A percentile compares a stretch with the other conserved stretches of the same genome.
These are phyloP conservation scores for Entomortierella chlamydospora DNA, from an alignment of 192 early-diverging fungal genomes.

Conservation along the genomic window DNA sequence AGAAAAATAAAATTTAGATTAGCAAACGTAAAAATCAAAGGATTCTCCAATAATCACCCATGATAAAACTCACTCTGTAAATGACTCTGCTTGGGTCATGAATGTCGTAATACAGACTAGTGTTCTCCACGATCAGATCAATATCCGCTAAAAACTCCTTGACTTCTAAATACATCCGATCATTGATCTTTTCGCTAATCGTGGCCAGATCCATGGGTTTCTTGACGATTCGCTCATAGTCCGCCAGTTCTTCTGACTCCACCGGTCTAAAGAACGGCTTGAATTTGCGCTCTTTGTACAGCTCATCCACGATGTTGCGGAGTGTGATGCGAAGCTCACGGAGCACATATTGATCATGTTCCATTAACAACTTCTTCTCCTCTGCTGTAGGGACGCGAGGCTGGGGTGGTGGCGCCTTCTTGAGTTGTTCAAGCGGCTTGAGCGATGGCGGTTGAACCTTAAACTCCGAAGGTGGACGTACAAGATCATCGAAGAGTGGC, in stretches of 20 bases:
- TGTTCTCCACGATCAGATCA: constrained; percentile 38
- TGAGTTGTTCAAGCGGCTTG: constrained; percentile 42
- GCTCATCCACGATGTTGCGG: constrained; percentile 64
- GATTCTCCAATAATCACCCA: too few species aligned
- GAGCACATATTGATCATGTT: constrained; percentile 63
- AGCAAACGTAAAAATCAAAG: neutral
- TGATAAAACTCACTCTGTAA: constrained; percentile 11
- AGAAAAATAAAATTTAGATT: neutral
- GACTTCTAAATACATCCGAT: constrained; percentile 36
- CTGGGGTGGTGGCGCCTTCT: constrained; percentile 62
- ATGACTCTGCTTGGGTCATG: constrained; percentile 45
- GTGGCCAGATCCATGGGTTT: constrained; percentile 66
- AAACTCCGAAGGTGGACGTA: constrained; percentile 46
- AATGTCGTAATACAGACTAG: constrained; percentile 27
- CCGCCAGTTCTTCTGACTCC: constrained; percentile 55
- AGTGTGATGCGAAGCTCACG: constrained; percentile 67
- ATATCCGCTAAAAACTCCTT: constrained; percentile 50
- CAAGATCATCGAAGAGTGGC: constrained; percentile 37
- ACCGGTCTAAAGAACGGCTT: constrained; percentile 61
- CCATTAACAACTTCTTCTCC: constrained; percentile 60
- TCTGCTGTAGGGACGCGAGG: constrained; percentile 61
- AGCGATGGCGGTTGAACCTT: neutral
- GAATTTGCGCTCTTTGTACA: constrained; percentile 61
- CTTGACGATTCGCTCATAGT: constrained; percentile 58
- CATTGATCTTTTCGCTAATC: constrained; percentile 59